Percentiles rank a stretch among this genome's conserved stretches.
phyloP scores from a whole-genome alignment of 129 eudicot species.

The Flaveria bidentis region DNA sequence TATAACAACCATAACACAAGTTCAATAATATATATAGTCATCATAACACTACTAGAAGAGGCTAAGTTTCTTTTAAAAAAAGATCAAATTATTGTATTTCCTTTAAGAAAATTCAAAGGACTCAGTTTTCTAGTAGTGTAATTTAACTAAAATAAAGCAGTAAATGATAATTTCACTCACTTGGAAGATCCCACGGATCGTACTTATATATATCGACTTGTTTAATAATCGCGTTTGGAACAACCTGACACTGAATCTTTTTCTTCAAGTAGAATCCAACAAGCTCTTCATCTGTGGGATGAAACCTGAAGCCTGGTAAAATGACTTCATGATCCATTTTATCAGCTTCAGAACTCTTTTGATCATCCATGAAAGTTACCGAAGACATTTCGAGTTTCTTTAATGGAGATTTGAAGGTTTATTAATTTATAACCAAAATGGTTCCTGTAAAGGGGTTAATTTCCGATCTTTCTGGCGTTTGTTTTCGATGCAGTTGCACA shows the following conservation, averaged over 20 bases:
- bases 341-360: constrained; percentile 37
- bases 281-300: constrained; percentile 94
- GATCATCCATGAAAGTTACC: constrained; percentile 56
- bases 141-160: neutral
- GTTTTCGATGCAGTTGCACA: constrained; percentile 32
- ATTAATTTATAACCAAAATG: constrained; percentile 33
- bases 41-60: neutral
- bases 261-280: constrained; percentile 80
- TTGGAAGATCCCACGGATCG: constrained; percentile 98
- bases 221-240: constrained; percentile 77
- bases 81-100: too few species aligned
- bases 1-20: constrained; percentile 17
- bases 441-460: constrained; percentile 52
- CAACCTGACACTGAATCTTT: constrained; percentile 60
- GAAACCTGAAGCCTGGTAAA: constrained; percentile 91
- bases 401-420: neutral
- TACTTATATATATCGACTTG: constrained; percentile 86
- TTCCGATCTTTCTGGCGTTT: constrained; percentile 67
- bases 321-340: constrained; percentile 71
- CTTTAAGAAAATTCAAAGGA: too few species aligned
- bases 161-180: constrained; percentile 38
- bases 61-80: too few species aligned
- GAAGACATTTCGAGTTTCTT: constrained; percentile 10
- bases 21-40: neutral
- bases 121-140: too few species aligned